Percentiles rank a stretch among this genome's conserved stretches.
phyloP scores from a whole-genome alignment of 345 rosid species.

The Psidium guajava region DNA sequence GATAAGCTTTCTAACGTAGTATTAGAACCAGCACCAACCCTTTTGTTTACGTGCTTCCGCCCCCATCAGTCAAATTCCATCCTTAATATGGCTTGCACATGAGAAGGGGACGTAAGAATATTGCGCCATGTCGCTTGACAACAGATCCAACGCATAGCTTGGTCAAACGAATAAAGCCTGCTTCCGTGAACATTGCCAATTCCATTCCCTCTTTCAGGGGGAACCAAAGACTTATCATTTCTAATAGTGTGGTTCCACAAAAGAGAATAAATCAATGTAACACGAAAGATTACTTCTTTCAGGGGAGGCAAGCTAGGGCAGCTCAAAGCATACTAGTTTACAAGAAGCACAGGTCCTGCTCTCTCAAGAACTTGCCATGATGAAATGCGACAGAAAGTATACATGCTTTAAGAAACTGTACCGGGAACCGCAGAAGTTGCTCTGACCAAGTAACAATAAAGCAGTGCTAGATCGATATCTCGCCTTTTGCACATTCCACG shows the following conservation, averaged over 20 bases:
- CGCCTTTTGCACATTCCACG: not conserved
- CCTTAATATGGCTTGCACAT: accelerated
- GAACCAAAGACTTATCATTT: not conserved
- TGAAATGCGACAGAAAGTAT: not conserved
- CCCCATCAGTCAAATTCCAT: no score
- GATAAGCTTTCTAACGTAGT: accelerated
- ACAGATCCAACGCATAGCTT: not conserved
- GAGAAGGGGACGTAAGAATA: not conserved
- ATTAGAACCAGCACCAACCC: not conserved
- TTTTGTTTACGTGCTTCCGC: no score
- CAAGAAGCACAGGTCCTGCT: not conserved
- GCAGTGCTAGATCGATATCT: not conserved
- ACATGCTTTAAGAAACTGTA: not conserved
- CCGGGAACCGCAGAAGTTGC: not conserved
- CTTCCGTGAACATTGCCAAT: not conserved
- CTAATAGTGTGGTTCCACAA: not conserved
- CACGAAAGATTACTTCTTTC: not conserved
- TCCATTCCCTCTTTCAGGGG: not conserved
- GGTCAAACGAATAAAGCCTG: not conserved
- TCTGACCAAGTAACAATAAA: not conserved
- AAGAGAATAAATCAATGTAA: not conserved
- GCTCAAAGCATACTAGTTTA: not conserved
- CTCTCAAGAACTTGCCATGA: not conserved
- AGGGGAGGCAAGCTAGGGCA: not conserved
- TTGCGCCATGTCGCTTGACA: not conserved